These are phyloP conservation scores for Avicennia marina DNA, from an alignment of 257 asterid species.

Conservation along the genomic window DNA sequence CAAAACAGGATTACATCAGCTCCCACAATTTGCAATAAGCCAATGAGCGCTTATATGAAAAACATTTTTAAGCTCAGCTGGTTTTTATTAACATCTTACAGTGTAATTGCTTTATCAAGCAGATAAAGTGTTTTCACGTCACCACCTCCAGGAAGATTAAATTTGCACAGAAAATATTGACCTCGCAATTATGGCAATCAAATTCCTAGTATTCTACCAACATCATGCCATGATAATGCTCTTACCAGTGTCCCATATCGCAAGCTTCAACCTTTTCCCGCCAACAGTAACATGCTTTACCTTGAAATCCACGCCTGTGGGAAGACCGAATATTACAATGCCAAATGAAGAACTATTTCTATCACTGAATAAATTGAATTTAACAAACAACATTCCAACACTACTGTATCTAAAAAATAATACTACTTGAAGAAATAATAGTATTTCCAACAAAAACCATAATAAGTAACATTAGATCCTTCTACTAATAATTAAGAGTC, in stretches of 20 bases:
- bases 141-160: background rate
- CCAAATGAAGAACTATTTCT: too few species aligned
- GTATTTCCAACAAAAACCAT: background rate
- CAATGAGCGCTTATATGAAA: too few species aligned
- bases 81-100: too few species aligned
- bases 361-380: background rate
- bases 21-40: too few species aligned
- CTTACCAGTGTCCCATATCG: slow-evolving; percentile 99
- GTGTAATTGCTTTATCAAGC: too few species aligned
- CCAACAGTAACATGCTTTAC: slow-evolving; percentile 85
- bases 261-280: slow-evolving; percentile 95
- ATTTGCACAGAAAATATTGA: background rate
- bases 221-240: background rate
- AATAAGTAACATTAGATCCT: background rate
- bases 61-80: too few species aligned
- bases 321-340: background rate
- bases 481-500: background rate
- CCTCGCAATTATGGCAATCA: background rate
- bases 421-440: background rate
- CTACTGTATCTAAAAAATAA: background rate
- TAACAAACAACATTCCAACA: background rate
- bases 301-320: slow-evolving; percentile 89
- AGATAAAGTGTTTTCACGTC: background rate
- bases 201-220: background rate
- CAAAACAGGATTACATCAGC: too few species aligned